Base-by-base conservation (phyloP, 2,329 filamentous ascomycete genomes). In the Aotearoamyces nothofagi region DNA sequence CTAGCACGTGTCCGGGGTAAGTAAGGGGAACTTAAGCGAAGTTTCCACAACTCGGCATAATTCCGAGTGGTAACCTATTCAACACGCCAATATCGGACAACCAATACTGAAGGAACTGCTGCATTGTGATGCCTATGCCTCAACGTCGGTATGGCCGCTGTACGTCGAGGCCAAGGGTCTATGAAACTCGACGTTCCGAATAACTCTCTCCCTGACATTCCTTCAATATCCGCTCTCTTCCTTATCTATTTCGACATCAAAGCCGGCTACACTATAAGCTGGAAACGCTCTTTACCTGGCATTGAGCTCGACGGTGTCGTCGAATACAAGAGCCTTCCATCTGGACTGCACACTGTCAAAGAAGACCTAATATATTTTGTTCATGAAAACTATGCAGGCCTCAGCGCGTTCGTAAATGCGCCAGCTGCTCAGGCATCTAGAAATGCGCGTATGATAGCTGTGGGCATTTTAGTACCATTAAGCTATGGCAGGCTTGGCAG, bases 251-350 rank as follows among this genome's bases (percentile, higher is more conserved):
- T 93, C 57, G 84, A 93, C 55, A 78, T 87, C 57, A 90, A 86
- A 53, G 78, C 83, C 45, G 84, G 84, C 60, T 92, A 77, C 55
- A 92, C 83, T 25, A 78, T 96, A 47, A 71, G 73, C 19, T 96
- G 90, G 90, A 83, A 92, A 53, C 73, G 70, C 40, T 70, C 77
- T 9, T 56, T 71, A 1, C 62, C 72, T 9, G 74, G 70, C 27
- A 65, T 87, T 56, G 63, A 69, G 53, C 67, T 96, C 27, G 81
- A 92, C 42, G 83, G 83, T 31, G 73, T 79, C 14, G 83, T 94
- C 45, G 90, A 98, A 56, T 98, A 84, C 66, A 96, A 94, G 56
- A 92, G 83, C 36, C 66, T 98, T 26, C 90, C 90, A 3, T 96
- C 87, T 0, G 90, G 90, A 14, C 56, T 94, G 27, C 90, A 98